Conservation (phyloP, 805 yeast species). For the Cyberlindnera xylosilytica region DNA sequence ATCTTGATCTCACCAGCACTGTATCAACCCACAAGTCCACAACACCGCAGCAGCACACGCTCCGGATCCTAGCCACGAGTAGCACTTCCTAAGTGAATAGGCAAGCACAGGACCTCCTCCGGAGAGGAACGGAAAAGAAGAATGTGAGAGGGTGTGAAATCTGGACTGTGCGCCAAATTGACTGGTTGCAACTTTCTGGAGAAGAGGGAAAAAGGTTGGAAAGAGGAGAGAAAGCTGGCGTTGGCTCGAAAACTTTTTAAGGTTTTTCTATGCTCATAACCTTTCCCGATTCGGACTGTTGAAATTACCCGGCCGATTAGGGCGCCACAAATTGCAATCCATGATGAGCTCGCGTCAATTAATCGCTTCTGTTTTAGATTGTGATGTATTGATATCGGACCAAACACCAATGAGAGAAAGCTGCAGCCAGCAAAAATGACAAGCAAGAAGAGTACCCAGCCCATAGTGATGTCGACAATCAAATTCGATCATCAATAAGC, state of each 20-base stretch:
- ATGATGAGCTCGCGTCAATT: too few species aligned
- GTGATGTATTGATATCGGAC: too few species aligned
- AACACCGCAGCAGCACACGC: background rate
- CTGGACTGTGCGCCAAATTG: conserved; percentile 17
- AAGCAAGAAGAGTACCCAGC: too few species aligned
- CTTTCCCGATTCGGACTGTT: too few species aligned
- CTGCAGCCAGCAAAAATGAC: too few species aligned
- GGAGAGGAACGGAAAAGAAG: conserved; percentile 4
- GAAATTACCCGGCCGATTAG: too few species aligned
- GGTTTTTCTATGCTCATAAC: too few species aligned
- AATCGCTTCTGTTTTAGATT: too few species aligned
- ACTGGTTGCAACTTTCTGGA: conserved; percentile 29
- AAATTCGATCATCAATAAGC: too few species aligned
- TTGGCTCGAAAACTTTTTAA: background rate
- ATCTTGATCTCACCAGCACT: conserved; percentile 28
- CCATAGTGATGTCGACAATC: too few species aligned
- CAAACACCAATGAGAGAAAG: too few species aligned
- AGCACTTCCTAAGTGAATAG: conserved; percentile 32
- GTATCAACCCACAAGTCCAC: conserved; percentile 22
- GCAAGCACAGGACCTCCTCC: conserved; percentile 22
- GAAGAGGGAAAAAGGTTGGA: conserved; percentile 4
- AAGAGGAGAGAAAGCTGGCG: background rate
- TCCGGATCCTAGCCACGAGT: conserved; percentile 10
- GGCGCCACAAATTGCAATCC: too few species aligned
- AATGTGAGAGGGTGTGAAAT: conserved; percentile 15